phyloP scores from a whole-genome alignment of 139 green algal species.

The Zygnema circumcarinatum region DNA sequence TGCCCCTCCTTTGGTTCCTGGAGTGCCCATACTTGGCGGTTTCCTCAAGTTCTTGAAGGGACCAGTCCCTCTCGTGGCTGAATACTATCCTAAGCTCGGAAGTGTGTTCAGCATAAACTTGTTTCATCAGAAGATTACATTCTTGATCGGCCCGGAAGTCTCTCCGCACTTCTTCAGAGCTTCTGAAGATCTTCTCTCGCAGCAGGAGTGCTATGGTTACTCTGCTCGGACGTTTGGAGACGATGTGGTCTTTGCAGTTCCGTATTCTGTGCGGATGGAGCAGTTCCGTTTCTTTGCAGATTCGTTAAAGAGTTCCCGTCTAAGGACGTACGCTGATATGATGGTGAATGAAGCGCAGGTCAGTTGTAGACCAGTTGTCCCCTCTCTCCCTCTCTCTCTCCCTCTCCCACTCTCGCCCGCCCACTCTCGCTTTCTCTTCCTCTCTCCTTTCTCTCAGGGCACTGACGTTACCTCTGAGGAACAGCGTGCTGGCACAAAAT shows the following conservation, averaged over 20 bases:
- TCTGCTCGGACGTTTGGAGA: constrained; percentile 96
- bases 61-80: constrained; percentile 81
- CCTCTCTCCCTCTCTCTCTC: neutral
- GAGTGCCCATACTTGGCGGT: constrained; percentile 90
- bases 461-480: no score
- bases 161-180: constrained; percentile 95
- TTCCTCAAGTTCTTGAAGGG: constrained; percentile 91
- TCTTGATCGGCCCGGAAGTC: constrained; percentile 91
- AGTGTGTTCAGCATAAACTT: constrained; percentile 97
- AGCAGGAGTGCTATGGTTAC: constrained; percentile 93
- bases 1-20: constrained; percentile 82
- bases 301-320: constrained; percentile 82
- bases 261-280: constrained; percentile 88
- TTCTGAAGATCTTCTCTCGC: constrained; percentile 58
- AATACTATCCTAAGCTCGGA: constrained; percentile 82
- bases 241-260: constrained; percentile 98
- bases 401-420: neutral
- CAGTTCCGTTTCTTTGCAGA: constrained; percentile 98
- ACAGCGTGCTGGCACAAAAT: no score
- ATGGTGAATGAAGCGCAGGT: constrained; percentile 87
- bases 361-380: neutral
- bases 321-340: constrained; percentile 86
- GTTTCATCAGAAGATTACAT: constrained; percentile 94
- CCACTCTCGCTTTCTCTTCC: neutral
- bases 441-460: neutral